A percentile compares a stretch with the other conserved stretches of the same genome.
Evolutionary conservation across 2,329 filamentous ascomycete genomes (phyloP).

Genomic region (Myriosclerotinia scirpicola): DNA sequence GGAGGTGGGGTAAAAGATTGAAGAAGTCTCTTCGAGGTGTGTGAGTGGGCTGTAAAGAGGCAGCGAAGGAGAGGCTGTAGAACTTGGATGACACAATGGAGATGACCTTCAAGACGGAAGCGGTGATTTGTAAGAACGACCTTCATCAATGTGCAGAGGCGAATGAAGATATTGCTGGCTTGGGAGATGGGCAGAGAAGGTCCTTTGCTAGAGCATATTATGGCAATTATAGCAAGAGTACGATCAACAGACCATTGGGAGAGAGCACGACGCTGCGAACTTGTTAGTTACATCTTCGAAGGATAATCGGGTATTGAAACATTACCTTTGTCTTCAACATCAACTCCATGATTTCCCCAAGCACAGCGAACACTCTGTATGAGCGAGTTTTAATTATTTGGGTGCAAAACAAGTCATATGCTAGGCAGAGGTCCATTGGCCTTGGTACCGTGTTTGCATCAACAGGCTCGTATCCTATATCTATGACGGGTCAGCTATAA

Average conservation of each 20-base stretch:
- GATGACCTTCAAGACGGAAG: conserved; percentile 60
- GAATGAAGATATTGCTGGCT: conserved; percentile 36
- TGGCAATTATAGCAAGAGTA: conserved; percentile 39
- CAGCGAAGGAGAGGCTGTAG: conserved; percentile 57
- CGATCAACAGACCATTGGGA: conserved; percentile 41
- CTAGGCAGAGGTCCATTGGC: conserved; percentile 32
- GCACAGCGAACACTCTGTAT: conserved; percentile 37
- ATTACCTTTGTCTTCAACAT: conserved; percentile 40
- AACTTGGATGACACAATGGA: conserved; percentile 56
- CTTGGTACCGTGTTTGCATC: conserved; percentile 22
- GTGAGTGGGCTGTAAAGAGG: conserved; percentile 48
- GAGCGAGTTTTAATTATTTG: conserved; percentile 32
- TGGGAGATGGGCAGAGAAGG: conserved; percentile 31
- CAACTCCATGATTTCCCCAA: conserved; percentile 38
- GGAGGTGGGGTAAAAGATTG: conserved; percentile 36
- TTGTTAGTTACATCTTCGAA: conserved; percentile 2
- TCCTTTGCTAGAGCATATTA: conserved; percentile 37
- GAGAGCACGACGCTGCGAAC: conserved; percentile 34
- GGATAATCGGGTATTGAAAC: conserved; percentile 8
- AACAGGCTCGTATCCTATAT: conserved; percentile 27
- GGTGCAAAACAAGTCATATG: conserved; percentile 34
- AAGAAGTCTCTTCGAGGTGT: conserved; percentile 32
- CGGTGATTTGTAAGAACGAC: conserved; percentile 59
- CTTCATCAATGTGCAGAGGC: conserved; percentile 53
- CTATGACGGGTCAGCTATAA: conserved; percentile 25